These are phyloP conservation scores for Botrytis medusae DNA, from an alignment of 2,329 filamentous ascomycete genomes.

Conservation along the genomic window DNA sequence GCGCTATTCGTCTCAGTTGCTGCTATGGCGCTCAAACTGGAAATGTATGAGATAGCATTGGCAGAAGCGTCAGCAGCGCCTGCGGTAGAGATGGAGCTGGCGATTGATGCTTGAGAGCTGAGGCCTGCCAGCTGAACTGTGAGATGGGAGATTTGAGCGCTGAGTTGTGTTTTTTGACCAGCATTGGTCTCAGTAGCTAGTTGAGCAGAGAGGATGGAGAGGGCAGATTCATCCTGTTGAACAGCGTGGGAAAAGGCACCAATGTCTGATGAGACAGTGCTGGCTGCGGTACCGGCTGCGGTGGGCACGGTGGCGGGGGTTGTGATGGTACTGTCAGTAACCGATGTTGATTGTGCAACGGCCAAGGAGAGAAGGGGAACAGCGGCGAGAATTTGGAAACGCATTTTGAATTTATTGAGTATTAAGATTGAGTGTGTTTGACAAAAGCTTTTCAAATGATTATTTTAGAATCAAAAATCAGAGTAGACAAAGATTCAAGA, in stretches of 20 bases:
- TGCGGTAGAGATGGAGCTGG: background rate
- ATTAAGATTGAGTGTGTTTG: background rate
- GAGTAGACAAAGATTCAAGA: background rate
- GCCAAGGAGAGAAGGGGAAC: constrained; percentile 11
- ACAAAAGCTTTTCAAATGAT: background rate
- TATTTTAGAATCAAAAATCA: background rate
- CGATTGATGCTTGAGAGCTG: constrained; percentile 1
- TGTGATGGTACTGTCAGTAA: background rate
- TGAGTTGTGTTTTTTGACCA: constrained; percentile 1
- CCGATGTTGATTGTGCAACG: constrained; percentile 10
- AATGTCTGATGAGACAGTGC: background rate
- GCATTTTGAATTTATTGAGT: constrained; percentile 11
- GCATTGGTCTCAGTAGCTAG: constrained; percentile 7
- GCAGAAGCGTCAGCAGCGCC: background rate
- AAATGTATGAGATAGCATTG: background rate
- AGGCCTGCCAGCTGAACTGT: constrained; percentile 6
- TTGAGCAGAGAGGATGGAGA: constrained; percentile 1
- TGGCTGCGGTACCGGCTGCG: background rate
- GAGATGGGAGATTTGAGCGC: constrained; percentile 5
- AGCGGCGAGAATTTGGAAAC: constrained; percentile 18
- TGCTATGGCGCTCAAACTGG: constrained; percentile 9
- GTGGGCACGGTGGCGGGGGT: background rate
- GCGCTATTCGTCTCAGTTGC: constrained; percentile 13
- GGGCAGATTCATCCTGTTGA: background rate
- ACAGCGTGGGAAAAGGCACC: constrained; percentile 2